These are phyloP conservation scores for Casuarina glauca DNA, from an alignment of 306 rosid species.

Conservation along the genomic window DNA sequence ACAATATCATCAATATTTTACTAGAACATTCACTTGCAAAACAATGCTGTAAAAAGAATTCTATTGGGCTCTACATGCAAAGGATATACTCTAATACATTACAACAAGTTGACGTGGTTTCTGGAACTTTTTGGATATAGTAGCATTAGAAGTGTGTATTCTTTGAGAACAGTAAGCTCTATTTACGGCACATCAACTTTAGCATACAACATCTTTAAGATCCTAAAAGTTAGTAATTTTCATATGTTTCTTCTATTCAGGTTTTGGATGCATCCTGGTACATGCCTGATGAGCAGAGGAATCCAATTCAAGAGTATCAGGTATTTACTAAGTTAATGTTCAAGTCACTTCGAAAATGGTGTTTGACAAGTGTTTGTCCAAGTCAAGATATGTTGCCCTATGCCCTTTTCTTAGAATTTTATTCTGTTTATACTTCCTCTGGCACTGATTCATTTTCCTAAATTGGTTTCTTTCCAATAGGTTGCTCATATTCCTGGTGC, in stretches of 20 bases:
- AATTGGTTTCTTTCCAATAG: slow-evolving; percentile 42
- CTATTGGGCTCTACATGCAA: neutral
- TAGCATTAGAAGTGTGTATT: neutral
- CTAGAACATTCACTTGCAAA: neutral
- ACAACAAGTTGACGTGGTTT: neutral
- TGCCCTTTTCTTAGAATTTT: neutral
- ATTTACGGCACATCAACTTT: neutral
- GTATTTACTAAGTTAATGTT: slow-evolving; percentile 31
- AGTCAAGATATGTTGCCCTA: no score
- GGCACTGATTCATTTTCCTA: neutral
- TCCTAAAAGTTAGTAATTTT: slow-evolving; percentile 3
- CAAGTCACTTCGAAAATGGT: slow-evolving; percentile 10
- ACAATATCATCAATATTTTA: neutral
- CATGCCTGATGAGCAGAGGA: slow-evolving; percentile 98
- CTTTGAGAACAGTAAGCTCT: neutral
- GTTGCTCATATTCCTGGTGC: slow-evolving; percentile 99
- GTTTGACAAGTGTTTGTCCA: neutral
- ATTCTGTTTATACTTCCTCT: neutral
- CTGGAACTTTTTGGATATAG: neutral
- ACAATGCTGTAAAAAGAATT: neutral
- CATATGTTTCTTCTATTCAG: slow-evolving; percentile 38
- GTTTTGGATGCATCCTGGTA: slow-evolving; percentile 99
- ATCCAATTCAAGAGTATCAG: slow-evolving; percentile 97
- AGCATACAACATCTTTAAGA: neutral
- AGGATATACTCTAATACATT: neutral